Evolutionary conservation across 257 asterid species (phyloP).

Genomic region (Eucommia ulmoides): DNA sequence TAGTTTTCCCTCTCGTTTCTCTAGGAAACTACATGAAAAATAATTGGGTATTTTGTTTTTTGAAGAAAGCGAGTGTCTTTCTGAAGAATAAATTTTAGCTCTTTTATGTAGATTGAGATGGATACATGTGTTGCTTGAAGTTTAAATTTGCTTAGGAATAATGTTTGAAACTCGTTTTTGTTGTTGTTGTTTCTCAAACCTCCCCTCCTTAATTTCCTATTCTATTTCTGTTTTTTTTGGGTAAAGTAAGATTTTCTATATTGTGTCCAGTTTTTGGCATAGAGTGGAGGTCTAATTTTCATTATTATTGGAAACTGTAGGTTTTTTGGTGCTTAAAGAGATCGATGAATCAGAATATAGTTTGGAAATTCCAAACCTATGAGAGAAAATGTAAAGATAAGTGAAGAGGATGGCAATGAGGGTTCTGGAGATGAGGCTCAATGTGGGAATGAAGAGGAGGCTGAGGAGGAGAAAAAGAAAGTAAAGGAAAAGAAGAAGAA

Average conservation of each 20-base stretch:
- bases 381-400: conserved; percentile 16
- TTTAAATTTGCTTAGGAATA: too few species aligned
- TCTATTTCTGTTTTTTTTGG: not conserved
- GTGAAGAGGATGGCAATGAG: conserved; percentile 19
- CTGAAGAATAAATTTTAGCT: too few species aligned
- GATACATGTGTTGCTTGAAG: too few species aligned
- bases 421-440: conserved; percentile 2
- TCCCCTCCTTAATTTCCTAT: not conserved
- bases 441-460: conserved; percentile 9
- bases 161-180: too few species aligned
- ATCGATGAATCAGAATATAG: conserved; percentile 66
- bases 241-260: not conserved
- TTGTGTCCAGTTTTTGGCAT: not conserved
- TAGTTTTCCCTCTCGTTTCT: too few species aligned
- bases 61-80: too few species aligned
- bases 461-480: conserved; percentile 17
- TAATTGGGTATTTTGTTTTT: too few species aligned
- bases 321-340: conserved; percentile 84
- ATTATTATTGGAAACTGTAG: conserved; percentile 24
- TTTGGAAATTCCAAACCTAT: conserved; percentile 35
- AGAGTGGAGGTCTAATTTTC: not conserved
- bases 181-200: too few species aligned
- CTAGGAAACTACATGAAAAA: too few species aligned
- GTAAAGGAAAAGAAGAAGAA: conserved; percentile 26
- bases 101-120: too few species aligned